Base-by-base conservation (phyloP, 768 basidiomycete genomes). In the Lactifluus subvellereus region DNA sequence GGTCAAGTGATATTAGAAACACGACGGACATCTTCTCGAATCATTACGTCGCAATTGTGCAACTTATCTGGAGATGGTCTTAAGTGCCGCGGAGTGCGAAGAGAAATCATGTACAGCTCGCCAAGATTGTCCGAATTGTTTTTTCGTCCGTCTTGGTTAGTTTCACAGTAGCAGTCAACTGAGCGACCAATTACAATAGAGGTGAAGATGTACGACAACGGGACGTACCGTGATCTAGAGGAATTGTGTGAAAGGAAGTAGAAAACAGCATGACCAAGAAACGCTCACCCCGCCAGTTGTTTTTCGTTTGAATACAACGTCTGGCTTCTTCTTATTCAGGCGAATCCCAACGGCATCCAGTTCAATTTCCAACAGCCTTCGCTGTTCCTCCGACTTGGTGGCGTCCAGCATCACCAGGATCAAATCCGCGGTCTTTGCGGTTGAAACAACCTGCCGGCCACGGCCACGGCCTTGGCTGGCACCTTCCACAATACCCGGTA, bases 41-140 rank as follows among this genome's bases (percentile, higher is more conserved):
- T 93, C 94, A 98, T 96, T 9, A 98, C 88, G 74, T 99, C 96
- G 71, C 94, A 96, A 70, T 96, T 91, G 71, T 93, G 92, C 33
- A 94, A 75, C 74, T 92, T 94, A 73, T 93, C 90, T 92, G 65
- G 5, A 48, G 69, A 69, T 9, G 27, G 27, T 20, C 47, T 30
- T 43, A 7, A 52, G 55, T 22, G 45, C 57, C 37, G 51, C 40
- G 43, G 40, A 54, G 33, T 11, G 37, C 30, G 8, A 45, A 47
- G 20, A 50, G 51, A 45, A 11, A 55, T 9, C n/a, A 54, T 33
- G 77, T 74, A 87, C 94, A 96, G 43, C 91, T 84, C 61, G 94
- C 91, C 47, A 99, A 76, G 66, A 99, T 96, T 2, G 91, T 90
- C 52, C 94, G 82, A 65, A 99, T 91, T 1, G 94, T 97, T 74